phyloP scores from a whole-genome alignment of 2,329 filamentous ascomycete species.

The Pestalotiopsis sp. region DNA sequence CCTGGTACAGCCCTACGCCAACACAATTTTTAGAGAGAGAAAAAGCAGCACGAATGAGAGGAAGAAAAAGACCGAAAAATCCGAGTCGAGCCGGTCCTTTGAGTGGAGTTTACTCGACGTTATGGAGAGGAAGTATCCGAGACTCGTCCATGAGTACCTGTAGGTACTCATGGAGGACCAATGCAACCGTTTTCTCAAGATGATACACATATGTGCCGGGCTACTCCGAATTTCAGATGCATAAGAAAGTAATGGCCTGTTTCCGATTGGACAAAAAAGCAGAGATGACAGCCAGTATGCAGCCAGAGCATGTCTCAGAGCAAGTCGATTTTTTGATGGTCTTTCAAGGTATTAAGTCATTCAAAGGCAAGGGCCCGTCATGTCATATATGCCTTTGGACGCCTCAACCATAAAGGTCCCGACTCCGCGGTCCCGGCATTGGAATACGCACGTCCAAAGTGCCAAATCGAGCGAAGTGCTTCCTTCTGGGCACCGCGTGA shows the following conservation, averaged over 20 bases:
- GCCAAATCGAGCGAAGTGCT: slow-evolving; percentile 4
- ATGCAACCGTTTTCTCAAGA: not conserved
- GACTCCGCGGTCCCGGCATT: not conserved
- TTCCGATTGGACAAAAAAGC: not conserved
- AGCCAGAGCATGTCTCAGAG: not conserved
- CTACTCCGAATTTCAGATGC: not conserved
- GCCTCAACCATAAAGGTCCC: not conserved
- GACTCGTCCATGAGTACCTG: not conserved
- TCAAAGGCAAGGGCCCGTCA: not conserved
- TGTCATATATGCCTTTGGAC: not conserved
- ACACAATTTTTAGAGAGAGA: not conserved
- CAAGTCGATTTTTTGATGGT: not conserved
- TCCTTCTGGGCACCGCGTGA: not conserved
- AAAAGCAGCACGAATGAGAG: not conserved
- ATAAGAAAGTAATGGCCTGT: not conserved
- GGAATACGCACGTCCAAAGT: not conserved
- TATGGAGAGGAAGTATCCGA: not conserved
- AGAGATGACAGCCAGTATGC: not conserved
- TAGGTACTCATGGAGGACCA: too few species aligned
- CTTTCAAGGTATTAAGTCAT: not conserved
- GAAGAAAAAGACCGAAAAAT: not conserved
- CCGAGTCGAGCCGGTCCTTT: not conserved
- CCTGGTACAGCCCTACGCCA: not conserved
- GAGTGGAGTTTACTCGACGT: not conserved
- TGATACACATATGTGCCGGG: not conserved